phyloP scores from a whole-genome alignment of 257 asterid genomes.

The Solanum ossicruentum region DNA sequence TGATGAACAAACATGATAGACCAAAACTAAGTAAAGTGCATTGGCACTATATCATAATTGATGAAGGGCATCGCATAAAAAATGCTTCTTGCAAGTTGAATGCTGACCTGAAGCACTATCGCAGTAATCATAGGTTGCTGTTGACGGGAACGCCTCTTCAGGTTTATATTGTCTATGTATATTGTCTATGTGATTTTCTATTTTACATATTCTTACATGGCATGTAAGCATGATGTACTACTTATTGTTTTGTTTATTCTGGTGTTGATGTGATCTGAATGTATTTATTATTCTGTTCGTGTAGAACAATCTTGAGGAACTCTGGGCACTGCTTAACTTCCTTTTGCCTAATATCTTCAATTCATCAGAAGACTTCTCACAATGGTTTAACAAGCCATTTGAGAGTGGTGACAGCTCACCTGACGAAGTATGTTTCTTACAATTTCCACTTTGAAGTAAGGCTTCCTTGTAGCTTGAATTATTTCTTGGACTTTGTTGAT shows the following conservation, averaged over 20 bases:
- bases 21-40: conserved; percentile 90
- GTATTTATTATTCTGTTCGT: background rate
- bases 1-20: conserved; percentile 98
- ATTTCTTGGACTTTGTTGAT: background rate
- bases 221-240: background rate
- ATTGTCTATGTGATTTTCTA: background rate
- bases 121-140: conserved; percentile 91
- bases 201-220: background rate
- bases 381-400: conserved; percentile 98
- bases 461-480: background rate
- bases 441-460: background rate
- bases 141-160: conserved; percentile 98
- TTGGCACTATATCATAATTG: conserved; percentile 95
- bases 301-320: conserved; percentile 98
- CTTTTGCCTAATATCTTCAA: conserved; percentile 94
- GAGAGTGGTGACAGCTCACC: conserved; percentile 87
- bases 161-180: conserved; percentile 24
- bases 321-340: conserved; percentile 98
- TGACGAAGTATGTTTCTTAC: conserved; percentile 52
- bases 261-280: background rate
- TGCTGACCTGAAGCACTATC: conserved; percentile 93
- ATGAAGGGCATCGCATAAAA: conserved; percentile 99
- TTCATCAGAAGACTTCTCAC: conserved; percentile 98
- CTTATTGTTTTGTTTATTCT: background rate
- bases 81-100: conserved; percentile 99